Percentiles rank a stretch among this genome's conserved stretches.
Evolutionary conservation across 2,329 filamentous ascomycete genomes (phyloP).

Genomic region (Clonostachys solani): DNA sequence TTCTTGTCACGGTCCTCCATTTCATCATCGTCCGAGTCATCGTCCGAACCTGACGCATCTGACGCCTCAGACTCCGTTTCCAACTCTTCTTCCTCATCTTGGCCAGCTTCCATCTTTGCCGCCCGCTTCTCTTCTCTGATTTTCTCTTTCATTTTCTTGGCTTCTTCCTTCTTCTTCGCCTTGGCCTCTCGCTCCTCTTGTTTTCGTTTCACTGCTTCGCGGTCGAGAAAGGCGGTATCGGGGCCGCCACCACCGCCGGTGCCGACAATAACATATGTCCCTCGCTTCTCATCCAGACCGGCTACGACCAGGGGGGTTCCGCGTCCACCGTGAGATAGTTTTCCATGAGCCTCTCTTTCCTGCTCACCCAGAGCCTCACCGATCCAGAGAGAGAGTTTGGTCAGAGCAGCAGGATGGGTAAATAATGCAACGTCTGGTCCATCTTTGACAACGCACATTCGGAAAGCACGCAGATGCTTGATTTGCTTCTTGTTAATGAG

Average conservation of each 20-base stretch:
- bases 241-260: slow-evolving; percentile 83
- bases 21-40: slow-evolving; percentile 51
- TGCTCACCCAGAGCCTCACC: slow-evolving; percentile 88
- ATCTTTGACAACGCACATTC: slow-evolving; percentile 94
- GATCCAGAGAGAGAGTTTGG: slow-evolving; percentile 91
- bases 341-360: slow-evolving; percentile 72
- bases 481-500: slow-evolving; percentile 93
- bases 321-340: slow-evolving; percentile 61
- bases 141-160: slow-evolving; percentile 50
- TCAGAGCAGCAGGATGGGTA: slow-evolving; percentile 86
- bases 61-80: slow-evolving; percentile 39
- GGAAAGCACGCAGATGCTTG: slow-evolving; percentile 85
- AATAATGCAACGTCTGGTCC: slow-evolving; percentile 90
- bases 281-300: slow-evolving; percentile 79
- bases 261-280: slow-evolving; percentile 89
- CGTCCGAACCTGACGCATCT: slow-evolving; percentile 33
- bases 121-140: slow-evolving; percentile 57
- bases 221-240: slow-evolving; percentile 64
- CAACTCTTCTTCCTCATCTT: slow-evolving; percentile 41
- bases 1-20: slow-evolving; percentile 49
- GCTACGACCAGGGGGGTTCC: slow-evolving; percentile 88
- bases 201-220: slow-evolving; percentile 60
- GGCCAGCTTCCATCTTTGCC: slow-evolving; percentile 41
- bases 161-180: slow-evolving; percentile 56
- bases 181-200: slow-evolving; percentile 61